phyloP scores from a whole-genome alignment of 75 land plant genomes.

The Pseudotsuga menziesii region DNA sequence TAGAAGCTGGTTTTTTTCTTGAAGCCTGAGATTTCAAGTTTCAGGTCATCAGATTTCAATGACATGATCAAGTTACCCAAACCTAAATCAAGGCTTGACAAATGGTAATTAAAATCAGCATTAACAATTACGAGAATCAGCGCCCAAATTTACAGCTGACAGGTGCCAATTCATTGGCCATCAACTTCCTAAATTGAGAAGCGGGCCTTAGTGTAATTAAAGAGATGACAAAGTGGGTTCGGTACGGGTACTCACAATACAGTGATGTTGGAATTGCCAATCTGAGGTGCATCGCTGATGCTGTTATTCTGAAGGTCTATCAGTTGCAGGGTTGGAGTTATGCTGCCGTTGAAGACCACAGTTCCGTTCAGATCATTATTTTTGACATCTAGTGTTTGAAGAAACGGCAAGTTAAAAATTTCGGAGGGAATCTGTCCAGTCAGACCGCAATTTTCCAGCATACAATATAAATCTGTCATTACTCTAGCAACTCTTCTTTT shows the following conservation, averaged over 20 bases:
- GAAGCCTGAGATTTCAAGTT: no score
- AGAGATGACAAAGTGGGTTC: no score
- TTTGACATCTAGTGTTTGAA: constrained; percentile 29
- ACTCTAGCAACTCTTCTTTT: background rate
- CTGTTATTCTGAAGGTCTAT: constrained; percentile 48
- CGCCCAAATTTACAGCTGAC: no score
- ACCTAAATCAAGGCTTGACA: no score
- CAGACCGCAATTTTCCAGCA: constrained; percentile 1
- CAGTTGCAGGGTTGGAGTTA: constrained; percentile 25
- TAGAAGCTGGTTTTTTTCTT: no score
- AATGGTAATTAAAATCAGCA: no score
- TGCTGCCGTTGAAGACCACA: constrained; percentile 24
- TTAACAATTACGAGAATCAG: no score
- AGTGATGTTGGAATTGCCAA: constrained; percentile 10
- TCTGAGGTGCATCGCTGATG: constrained; percentile 15
- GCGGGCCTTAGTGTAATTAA: no score
- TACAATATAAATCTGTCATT: background rate
- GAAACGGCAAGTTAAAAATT: background rate
- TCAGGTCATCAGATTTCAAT: no score
- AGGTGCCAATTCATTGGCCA: no score
- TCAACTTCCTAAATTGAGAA: no score
- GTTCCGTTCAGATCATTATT: constrained; percentile 46
- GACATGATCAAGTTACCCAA: no score
- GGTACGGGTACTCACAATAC: constrained; percentile 30
- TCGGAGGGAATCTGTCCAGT: background rate